Percentiles rank a stretch among this genome's conserved stretches.
Conservation (phyloP, 179 eudicot genomes). For the Vitellaria paradoxa region DNA sequence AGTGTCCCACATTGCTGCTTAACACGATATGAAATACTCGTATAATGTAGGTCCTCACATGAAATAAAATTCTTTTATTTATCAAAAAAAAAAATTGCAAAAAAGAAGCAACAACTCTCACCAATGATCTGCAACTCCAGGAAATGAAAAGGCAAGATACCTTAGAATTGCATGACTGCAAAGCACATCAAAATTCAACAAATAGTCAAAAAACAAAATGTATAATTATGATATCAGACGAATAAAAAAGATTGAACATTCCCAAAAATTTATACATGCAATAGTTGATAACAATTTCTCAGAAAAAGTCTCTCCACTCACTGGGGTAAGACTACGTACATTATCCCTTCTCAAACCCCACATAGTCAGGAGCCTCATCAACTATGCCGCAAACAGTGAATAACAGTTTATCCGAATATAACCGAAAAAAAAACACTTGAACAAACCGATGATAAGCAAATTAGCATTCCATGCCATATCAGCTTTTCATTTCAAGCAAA, state of each 20-base stretch:
- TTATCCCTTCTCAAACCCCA: too few relatives aligned
- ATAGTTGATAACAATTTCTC: neutral
- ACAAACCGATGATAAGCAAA: too few relatives aligned
- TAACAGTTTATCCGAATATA: too few relatives aligned
- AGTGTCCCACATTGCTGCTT: neutral
- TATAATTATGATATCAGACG: neutral
- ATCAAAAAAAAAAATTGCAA: neutral
- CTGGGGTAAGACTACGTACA: too few relatives aligned
- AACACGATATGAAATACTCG: neutral
- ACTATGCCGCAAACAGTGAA: too few relatives aligned
- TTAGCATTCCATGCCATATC: too few relatives aligned
- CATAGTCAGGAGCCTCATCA: too few relatives aligned
- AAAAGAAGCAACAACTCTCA: conserved; percentile 26
- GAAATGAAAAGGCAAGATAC: conserved; percentile 73
- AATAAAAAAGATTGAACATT: neutral
- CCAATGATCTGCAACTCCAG: conserved; percentile 97
- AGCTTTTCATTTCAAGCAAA: too few relatives aligned
- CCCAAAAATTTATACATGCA: neutral
- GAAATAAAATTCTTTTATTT: neutral
- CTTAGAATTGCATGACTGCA: conserved; percentile 92
- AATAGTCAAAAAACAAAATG: neutral
- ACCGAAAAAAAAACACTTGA: too few relatives aligned
- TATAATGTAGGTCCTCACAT: neutral
- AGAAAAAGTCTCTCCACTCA: too few relatives aligned
- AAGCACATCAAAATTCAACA: conserved; percentile 9